Base-by-base conservation (phyloP, 2,329 filamentous ascomycete species). In the Colletotrichum cordylinicola region DNA sequence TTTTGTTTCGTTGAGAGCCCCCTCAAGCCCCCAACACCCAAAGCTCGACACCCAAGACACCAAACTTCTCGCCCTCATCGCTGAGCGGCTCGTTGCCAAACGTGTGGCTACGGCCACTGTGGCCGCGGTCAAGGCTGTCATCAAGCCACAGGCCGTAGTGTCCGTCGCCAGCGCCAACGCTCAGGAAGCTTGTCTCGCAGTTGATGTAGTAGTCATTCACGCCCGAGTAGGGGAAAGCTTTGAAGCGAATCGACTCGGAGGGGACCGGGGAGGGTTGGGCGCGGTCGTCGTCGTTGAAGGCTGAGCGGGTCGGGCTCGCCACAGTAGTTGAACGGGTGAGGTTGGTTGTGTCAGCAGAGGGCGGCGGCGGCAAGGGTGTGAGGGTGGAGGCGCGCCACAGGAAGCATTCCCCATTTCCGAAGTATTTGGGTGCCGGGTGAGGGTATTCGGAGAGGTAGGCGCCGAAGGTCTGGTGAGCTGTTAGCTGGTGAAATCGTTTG, bases 191-290 rank as follows among this genome's bases (percentile, higher is more conserved):
- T 4, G 92, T 89, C 85, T 98, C 96, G 85, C 96, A 98, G 81
- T 98, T 94, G 79, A 98, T 97, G 87, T 96, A 95, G 83, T 98
- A 99, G 84, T 98, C 97, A 83, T 99, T 98, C 55, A 98, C 91
- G 7, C 97, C 97, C 72, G 94, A 98, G 82, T 98, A 98, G 0
- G 96, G 96, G 81, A 98, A 99, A 0, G 96, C 96, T 85, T 98
- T 98, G 90, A 99, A 99, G 24, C 97, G 93, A 79, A 98, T 95
- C 31, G 92, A 90, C 77, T 96, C 94, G 6, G 92, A 91, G 6
- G 92, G 92, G 31, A 88, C 90, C 2, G 90, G 80, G 6, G 75
- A 80, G 37, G 78, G 67, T 78, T 7, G 81, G 80, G 13, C 81
- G 80, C 24, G 82, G 80, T 60, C 80, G 43, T 67, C 43, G 18